phyloP scores from a whole-genome alignment of 2,329 filamentous ascomycete species.

The Cladophialophora yegresii region DNA sequence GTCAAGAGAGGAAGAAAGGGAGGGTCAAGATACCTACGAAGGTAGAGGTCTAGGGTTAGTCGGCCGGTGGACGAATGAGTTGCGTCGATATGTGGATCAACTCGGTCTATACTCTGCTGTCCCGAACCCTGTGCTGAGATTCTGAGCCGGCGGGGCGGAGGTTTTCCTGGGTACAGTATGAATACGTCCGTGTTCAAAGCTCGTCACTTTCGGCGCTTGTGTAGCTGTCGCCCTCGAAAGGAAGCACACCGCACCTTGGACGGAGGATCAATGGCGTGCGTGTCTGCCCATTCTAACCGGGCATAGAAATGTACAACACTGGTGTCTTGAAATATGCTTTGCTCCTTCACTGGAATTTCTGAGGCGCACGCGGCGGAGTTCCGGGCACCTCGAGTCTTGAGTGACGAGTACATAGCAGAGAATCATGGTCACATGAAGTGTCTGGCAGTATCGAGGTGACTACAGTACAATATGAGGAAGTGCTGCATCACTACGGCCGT shows the following conservation, averaged over 20 bases:
- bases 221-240: not conserved
- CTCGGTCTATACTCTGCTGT: not conserved
- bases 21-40: conserved; percentile 64
- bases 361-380: too few relatives aligned
- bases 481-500: not conserved
- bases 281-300: not conserved
- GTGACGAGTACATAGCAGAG: too few relatives aligned
- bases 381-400: too few relatives aligned
- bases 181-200: not conserved
- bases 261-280: not conserved
- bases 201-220: not conserved
- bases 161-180: not conserved
- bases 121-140: not conserved
- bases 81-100: not conserved
- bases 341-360: not conserved
- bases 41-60: conserved; percentile 55
- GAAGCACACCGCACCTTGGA: not conserved
- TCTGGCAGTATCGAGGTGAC: not conserved
- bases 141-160: not conserved
- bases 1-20: conserved; percentile 64
- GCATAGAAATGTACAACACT: not conserved
- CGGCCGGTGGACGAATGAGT: not conserved
- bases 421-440: not conserved
- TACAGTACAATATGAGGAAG: not conserved
- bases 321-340: not conserved